Percentiles rank a stretch among this genome's conserved stretches.
Evolutionary conservation across 192 early-diverging fungal species (phyloP).

Genomic region (Oehlia diaphana): DNA sequence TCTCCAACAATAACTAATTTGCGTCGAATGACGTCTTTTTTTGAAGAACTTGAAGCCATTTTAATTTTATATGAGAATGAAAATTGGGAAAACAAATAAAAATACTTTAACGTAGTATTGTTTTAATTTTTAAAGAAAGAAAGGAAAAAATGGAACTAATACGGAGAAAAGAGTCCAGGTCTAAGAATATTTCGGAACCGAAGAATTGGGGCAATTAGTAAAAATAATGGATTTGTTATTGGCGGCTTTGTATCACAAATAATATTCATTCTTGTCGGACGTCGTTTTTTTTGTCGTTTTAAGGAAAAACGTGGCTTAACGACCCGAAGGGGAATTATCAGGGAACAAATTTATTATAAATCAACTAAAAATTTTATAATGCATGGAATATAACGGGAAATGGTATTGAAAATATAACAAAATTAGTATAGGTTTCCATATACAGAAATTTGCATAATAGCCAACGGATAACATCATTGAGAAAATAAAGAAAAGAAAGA

Average conservation of each 20-base stretch:
- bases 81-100: too few relatives aligned
- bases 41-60: slow-evolving; percentile 20
- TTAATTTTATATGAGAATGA: not conserved
- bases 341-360: too few relatives aligned
- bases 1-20: slow-evolving; percentile 91
- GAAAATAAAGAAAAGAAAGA: not conserved
- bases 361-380: not conserved
- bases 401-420: not conserved
- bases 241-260: not conserved
- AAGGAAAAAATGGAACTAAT: too few relatives aligned
- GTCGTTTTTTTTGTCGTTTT: not conserved
- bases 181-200: too few relatives aligned
- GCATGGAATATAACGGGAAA: not conserved
- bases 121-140: too few relatives aligned
- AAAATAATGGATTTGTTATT: not conserved
- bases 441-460: not conserved
- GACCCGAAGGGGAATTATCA: not conserved
- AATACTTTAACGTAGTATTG: too few relatives aligned
- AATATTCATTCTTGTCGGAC: not conserved
- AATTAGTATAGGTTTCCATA: not conserved
- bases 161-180: too few relatives aligned
- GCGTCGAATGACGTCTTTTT: slow-evolving; percentile 58
- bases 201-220: too few relatives aligned
- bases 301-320: not conserved
- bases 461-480: too few relatives aligned